A percentile compares a stretch with the other conserved stretches of the same genome.
Conservation (phyloP, 2,329 filamentous ascomycete species). For the Apiospora sp. region DNA sequence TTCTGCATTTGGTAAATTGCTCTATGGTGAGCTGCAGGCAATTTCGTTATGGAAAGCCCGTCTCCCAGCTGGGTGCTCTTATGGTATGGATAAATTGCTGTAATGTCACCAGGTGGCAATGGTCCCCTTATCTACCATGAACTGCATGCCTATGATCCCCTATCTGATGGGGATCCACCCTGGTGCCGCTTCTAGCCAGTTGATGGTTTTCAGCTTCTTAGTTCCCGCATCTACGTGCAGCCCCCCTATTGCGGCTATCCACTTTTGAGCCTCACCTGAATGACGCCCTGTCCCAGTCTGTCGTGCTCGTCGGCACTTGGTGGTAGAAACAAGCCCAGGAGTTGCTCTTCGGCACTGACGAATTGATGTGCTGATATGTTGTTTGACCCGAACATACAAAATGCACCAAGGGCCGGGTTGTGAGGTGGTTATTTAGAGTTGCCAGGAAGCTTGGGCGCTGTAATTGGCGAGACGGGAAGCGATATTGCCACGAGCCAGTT, state of each 20-base stretch:
- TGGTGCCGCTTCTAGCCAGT: neutral
- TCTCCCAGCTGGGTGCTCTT: neutral
- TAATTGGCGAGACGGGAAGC: too few relatives aligned
- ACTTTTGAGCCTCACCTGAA: neutral
- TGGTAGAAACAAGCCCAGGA: too few relatives aligned
- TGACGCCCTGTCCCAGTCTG: neutral
- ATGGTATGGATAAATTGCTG: neutral
- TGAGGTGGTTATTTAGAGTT: too few relatives aligned
- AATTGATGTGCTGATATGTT: neutral
- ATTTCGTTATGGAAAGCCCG: neutral
- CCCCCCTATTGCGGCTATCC: neutral
- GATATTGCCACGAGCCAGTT: too few relatives aligned
- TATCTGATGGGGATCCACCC: constrained; percentile 7
- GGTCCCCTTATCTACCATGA: neutral
- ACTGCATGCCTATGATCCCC: neutral
- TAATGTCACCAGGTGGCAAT: neutral
- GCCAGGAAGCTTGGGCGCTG: too few relatives aligned
- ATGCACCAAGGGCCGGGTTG: too few relatives aligned
- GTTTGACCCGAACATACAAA: neutral
- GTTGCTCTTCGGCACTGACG: neutral
- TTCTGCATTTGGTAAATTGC: neutral
- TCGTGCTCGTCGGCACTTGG: neutral
- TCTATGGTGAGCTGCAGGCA: neutral
- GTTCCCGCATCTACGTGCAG: neutral
- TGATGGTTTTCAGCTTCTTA: constrained; percentile 7